phyloP scores from a whole-genome alignment of 441 rosid species.

The Erodium texanum region DNA sequence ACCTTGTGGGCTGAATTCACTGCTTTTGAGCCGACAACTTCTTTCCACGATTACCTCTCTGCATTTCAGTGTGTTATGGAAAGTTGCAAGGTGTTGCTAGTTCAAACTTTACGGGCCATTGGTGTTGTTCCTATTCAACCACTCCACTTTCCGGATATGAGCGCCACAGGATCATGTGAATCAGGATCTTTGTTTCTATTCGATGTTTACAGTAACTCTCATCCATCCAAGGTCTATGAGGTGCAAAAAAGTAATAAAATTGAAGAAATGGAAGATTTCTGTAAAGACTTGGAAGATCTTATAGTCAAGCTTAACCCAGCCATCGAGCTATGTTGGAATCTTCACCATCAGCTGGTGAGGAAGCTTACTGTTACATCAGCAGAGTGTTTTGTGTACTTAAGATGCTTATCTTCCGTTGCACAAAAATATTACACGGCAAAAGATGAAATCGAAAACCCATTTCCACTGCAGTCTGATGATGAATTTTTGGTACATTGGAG shows the following conservation, averaged over 20 bases:
- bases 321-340: slow-evolving; percentile 56
- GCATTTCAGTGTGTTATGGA: slow-evolving; percentile 55
- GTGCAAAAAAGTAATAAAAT: slow-evolving; percentile 22
- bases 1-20: slow-evolving; percentile 55
- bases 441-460: slow-evolving; percentile 26
- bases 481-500: slow-evolving; percentile 36
- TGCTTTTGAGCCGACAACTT: slow-evolving; percentile 48
- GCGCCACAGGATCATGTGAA: slow-evolving; percentile 25
- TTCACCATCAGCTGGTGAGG: slow-evolving; percentile 53
- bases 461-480: slow-evolving; percentile 28
- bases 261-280: slow-evolving; percentile 45
- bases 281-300: slow-evolving; percentile 42
- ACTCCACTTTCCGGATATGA: slow-evolving; percentile 23
- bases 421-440: slow-evolving; percentile 32
- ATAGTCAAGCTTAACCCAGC: slow-evolving; percentile 43
- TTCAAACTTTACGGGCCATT: slow-evolving; percentile 32
- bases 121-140: slow-evolving; percentile 42
- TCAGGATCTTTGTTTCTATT: slow-evolving; percentile 47
- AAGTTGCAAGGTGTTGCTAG: slow-evolving; percentile 48
- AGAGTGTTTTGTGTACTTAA: slow-evolving; percentile 45
- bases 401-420: slow-evolving; percentile 45
- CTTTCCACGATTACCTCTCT: slow-evolving; percentile 61
- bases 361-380: slow-evolving; percentile 49
- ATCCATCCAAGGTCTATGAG: slow-evolving; percentile 27
- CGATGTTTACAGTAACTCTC: slow-evolving; percentile 24